Evolutionary conservation across 495 filamentous ascomycete species (phyloP), one percentile per base, ranked within the genome.

Genomic region (Aspergillus steynii): DNA sequence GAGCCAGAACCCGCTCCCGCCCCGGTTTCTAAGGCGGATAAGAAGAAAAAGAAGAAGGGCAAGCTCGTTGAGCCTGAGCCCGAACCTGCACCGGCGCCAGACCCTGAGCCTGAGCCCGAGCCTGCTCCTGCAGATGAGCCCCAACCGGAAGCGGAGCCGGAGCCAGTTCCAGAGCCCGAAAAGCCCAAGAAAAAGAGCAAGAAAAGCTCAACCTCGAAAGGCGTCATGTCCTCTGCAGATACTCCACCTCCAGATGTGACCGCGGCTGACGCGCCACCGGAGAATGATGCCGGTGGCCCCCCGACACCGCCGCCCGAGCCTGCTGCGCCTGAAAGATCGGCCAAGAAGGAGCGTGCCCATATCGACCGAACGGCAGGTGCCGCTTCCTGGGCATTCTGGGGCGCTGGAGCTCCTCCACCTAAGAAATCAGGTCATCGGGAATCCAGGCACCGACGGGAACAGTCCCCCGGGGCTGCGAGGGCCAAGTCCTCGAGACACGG

Each of bases 351-450:
- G 57, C 85, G 86, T 20, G 64, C 84, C 14, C 79, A 80, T 46
- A 77, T 83, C 31, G 83, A 85, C 50, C 82, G 82, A 29, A 73
- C 76, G 10, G 62, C 75, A 29, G 77, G 71, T 29, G 68, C 70
- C 9, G 70, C 77, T 6, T 82, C 83, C 26, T 88, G 86, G 86
- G 85, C 83, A 28, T 83, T 86, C 72, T 87, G 82, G 81, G 81
- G 77, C 51, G 74, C 80, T 5, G 37, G 37, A 10, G 73, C 80
- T 15, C 71, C 84, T 15, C 73, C 80, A 10, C 73, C 81, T n/a
- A 78, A 78, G 60, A 83, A 79, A 63, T 67, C 79, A 14, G 67
- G 65, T 26, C 79, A 82, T 66, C 80, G 78, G 62, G 76, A 80
- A 34, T 60, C 58, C 12, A 75, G 71, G 58, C 61, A 67, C 1